These are phyloP conservation scores for Pichia sp. DNA, from an alignment of 1,139 yeast species.

Conservation along the genomic window DNA sequence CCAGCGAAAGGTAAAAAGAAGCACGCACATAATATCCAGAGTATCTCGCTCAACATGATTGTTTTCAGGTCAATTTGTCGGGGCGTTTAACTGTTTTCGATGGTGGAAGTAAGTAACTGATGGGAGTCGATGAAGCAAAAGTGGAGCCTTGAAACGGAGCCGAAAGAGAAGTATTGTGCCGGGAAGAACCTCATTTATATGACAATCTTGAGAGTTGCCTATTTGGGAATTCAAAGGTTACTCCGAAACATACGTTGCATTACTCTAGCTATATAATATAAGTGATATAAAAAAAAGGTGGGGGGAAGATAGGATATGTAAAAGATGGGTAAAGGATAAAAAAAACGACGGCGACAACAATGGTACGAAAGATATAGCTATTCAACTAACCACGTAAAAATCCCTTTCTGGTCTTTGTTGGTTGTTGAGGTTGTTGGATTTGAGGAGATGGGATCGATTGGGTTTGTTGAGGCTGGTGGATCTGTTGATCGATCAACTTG, in stretches of 20 bases:
- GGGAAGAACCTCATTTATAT: neutral
- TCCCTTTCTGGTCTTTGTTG: conserved; percentile 56
- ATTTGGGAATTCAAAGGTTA: conserved; percentile 16
- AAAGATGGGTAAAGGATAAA: neutral
- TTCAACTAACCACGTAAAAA: conserved; percentile 45
- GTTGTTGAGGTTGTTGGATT: conserved; percentile 29
- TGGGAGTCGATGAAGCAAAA: neutral
- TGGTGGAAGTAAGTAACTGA: neutral
- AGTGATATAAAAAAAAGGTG: neutral
- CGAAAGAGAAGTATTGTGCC: neutral
- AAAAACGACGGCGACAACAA: neutral
- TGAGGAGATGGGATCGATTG: conserved; percentile 4
- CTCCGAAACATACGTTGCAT: conserved; percentile 9
- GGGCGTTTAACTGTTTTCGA: no score
- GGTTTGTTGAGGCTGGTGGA: conserved; percentile 4
- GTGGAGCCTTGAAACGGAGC: neutral
- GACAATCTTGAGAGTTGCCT: conserved; percentile 8
- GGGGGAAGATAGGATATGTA: neutral
- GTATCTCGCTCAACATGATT: neutral
- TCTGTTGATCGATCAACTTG: conserved; percentile 39
- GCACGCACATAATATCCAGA: neutral
- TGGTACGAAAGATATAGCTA: neutral
- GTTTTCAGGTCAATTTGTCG: neutral
- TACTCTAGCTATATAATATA: conserved; percentile 2
- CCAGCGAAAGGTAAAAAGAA: neutral